Base-by-base conservation (phyloP, 192 early-diverging fungal genomes). In the Helicostylum pulchrum region DNA sequence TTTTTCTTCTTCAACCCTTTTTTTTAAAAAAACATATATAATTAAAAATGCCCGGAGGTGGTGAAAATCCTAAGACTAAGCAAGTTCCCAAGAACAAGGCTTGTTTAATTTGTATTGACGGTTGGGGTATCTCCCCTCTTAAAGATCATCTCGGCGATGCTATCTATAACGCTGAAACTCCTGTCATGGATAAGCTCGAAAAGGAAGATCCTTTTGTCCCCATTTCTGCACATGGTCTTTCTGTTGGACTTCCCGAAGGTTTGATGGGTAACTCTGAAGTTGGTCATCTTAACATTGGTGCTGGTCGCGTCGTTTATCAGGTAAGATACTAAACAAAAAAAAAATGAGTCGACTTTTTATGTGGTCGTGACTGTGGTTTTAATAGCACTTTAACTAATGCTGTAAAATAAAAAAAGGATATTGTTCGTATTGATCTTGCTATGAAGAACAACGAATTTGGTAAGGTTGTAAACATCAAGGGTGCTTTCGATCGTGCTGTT, bases 181-280 rank as follows among this genome's bases (percentile, higher is more conserved):
- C 96, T 12, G 89, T 92, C 51, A 98, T 98, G 96, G 80, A 84
- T 76, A 82, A 75, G 20, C 75, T 99, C 8, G 86, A 86, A 64
- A 80, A 85, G 70, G 76, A 83, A 32, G 87, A 93, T 69, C 87
- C 87, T 36, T 92, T 78, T 71, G 88, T 88, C 15, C 80, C 83
- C 46, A 80, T 99, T 43, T 86, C 78, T 54, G 98, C 98, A n/a
- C 95, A 98, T 70, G 98, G 98, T 26, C 84, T 90, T 34, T 84
- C 88, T 31, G 98, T 99, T 50, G 98, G 98, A 55, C 84, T 99
- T 34, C 96, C 96, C 11, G 95, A 95, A n/a, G 98, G 94, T 8
- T 83, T 98, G 57, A 99, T 99, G 98, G 98, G 96, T 61, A 99
- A 99, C 87, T 94, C 92, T 47, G 98, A 99, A 78, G 98, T 99